Evolutionary conservation across 257 asterid genomes (phyloP).

Genomic region (Nicotiana attenuata): DNA sequence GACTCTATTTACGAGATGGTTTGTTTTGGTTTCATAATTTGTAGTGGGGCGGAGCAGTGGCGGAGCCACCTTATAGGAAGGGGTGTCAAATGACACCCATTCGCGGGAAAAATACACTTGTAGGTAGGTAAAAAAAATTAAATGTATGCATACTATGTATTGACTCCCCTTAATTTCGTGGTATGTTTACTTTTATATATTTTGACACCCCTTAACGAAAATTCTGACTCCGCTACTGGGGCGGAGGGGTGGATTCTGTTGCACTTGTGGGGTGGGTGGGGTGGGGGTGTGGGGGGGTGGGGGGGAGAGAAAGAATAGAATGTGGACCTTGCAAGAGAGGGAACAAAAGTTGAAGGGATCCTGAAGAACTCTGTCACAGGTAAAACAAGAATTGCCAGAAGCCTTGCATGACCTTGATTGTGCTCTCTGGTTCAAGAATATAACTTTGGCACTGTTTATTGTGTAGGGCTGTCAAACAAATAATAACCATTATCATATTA

Average conservation of each 20-base stretch:
- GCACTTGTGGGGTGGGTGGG: neutral
- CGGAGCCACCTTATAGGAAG: no score
- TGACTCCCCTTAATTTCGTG: no score
- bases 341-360: conserved; percentile 79
- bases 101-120: no score
- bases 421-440: conserved; percentile 74
- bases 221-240: no score
- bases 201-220: no score
- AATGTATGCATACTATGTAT: no score
- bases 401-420: conserved; percentile 58
- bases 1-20: accelerated
- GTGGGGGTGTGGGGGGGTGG: neutral
- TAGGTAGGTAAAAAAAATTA: no score
- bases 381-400: conserved; percentile 59
- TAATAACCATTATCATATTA: neutral
- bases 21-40: neutral
- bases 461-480: conserved; percentile 69
- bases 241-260: neutral
- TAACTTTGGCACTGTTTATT: conserved; percentile 81
- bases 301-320: neutral
- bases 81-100: no score
- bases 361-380: conserved; percentile 90
- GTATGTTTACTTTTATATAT: no score
- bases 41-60: no score
- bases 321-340: conserved; percentile 82